Evolutionary conservation across 73 alveolate species (phyloP), one percentile per base, ranked within the genome.

Genomic region (Paramecium primaurelia): DNA sequence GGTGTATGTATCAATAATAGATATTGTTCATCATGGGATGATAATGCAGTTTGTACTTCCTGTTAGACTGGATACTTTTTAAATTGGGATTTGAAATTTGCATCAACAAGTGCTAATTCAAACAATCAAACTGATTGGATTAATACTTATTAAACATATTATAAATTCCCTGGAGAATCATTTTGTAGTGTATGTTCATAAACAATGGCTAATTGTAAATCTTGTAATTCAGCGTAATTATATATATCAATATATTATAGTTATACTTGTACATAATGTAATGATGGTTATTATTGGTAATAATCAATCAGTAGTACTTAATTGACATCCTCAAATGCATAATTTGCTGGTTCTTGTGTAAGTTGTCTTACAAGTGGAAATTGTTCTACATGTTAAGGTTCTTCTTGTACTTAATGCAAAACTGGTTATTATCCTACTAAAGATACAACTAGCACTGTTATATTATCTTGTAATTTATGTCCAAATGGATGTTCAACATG

Each of bases 211-310:
- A 80, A 80, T 47, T 80, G 91, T 11, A 45, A 22, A 3, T 22
- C 75, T 14, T 80, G 91, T 49, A 18, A 59, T 28, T 80, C 91
- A 45, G 45, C 71, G 91, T 80, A 80, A 73, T 26, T 73, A 37
- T 36, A 5, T 73, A 73, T 11, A 36, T 18, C 58, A 14, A 11
- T 49, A 49, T 16, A 49, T 36, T 73, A 1, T 73, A 73, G 87
- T 12, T 73, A 34, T 80, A 80, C 91, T 38, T 80, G 91, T 49
- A n/a, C 91, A 44, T 38, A 59, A 80, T 80, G 91, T 80, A 26
- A 22, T 26, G 28, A 34, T 18, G 91, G 91, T 12, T 80, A 18
- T 14, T 80, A 80, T 80, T 80, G 91, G 91, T 42, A 40, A 44
- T 22, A 40, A 80, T 9, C 77, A 22, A 44, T 38, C 5, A 49